These are phyloP conservation scores for Penicillium angulare DNA, from an alignment of 495 filamentous ascomycete species.

Conservation along the genomic window DNA sequence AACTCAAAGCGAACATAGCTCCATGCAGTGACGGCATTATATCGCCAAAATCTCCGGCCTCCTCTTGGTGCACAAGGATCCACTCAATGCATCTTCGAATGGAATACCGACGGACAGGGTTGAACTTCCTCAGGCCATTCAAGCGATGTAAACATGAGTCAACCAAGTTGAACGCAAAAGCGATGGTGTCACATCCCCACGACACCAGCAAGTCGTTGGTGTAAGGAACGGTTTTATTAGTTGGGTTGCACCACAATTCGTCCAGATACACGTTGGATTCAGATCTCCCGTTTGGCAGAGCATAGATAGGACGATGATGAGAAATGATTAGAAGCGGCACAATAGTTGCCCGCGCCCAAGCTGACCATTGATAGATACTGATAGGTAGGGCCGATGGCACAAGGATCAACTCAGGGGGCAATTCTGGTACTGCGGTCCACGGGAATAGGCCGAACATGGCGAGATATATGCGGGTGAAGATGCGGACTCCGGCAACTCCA, in stretches of 20 bases:
- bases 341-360: slow-evolving; percentile 38
- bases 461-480: slow-evolving; percentile 37
- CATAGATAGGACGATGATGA: slow-evolving; percentile 35
- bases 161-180: slow-evolving; percentile 20
- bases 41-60: slow-evolving; percentile 28
- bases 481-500: slow-evolving; percentile 36
- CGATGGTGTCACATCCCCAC: slow-evolving; percentile 12
- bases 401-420: slow-evolving; percentile 41
- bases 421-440: slow-evolving; percentile 37
- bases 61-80: slow-evolving; percentile 34
- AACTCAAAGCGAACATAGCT: slow-evolving; percentile 22
- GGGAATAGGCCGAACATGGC: slow-evolving; percentile 45
- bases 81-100: slow-evolving; percentile 21
- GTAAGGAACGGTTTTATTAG: slow-evolving; percentile 29
- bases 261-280: slow-evolving; percentile 34
- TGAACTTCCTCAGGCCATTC: slow-evolving; percentile 12
- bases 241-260: slow-evolving; percentile 36
- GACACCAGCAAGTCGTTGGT: slow-evolving; percentile 6
- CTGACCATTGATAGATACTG: slow-evolving; percentile 36
- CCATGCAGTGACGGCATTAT: slow-evolving; percentile 32
- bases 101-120: slow-evolving; percentile 12
- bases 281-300: slow-evolving; percentile 31
- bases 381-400: slow-evolving; percentile 27
- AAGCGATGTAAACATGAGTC: slow-evolving; percentile 25
- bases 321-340: slow-evolving; percentile 35